These are phyloP conservation scores for Erythrobasidium hasegawianum DNA, from an alignment of 1,284 basidiomycete species.

Conservation along the genomic window DNA sequence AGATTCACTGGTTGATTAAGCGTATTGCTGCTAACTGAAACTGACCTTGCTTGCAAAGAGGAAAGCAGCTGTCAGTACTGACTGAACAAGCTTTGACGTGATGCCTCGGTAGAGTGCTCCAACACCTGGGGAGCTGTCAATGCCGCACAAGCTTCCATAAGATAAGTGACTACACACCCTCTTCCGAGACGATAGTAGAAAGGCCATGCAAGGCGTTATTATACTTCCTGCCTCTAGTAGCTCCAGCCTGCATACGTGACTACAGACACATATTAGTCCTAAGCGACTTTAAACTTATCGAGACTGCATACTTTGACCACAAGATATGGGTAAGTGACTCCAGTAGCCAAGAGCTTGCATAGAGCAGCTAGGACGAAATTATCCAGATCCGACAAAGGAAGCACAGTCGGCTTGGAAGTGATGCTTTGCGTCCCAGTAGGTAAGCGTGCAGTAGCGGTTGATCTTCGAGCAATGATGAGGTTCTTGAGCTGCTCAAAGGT, in stretches of 20 bases:
- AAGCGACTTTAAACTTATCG: slow-evolving; percentile 5
- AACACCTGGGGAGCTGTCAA: slow-evolving; percentile 63
- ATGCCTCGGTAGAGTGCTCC: slow-evolving; percentile 80
- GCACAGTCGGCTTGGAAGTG: slow-evolving; percentile 39
- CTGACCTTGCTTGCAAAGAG: slow-evolving; percentile 45
- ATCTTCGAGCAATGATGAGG: slow-evolving; percentile 60
- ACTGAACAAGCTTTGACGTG: slow-evolving; percentile 79
- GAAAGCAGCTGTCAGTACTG: slow-evolving; percentile 55
- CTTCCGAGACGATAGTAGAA: slow-evolving; percentile 49
- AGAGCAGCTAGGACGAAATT: slow-evolving; percentile 83
- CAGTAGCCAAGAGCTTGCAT: slow-evolving; percentile 44
- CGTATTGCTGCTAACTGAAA: slow-evolving; percentile 36
- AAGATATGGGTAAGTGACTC: slow-evolving; percentile 45
- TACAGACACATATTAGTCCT: slow-evolving; percentile 69
- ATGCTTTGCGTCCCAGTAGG: slow-evolving; percentile 51
- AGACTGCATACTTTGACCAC: slow-evolving; percentile 27
- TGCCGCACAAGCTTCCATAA: not conserved
- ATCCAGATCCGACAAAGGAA: slow-evolving; percentile 70
- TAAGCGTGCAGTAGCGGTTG: slow-evolving; percentile 53
- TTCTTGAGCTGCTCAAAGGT: slow-evolving; percentile 86
- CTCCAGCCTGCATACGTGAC: slow-evolving; percentile 73
- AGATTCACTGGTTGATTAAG: not conserved
- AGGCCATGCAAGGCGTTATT: slow-evolving; percentile 68
- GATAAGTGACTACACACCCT: slow-evolving; percentile 12
- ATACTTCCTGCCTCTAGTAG: slow-evolving; percentile 61